A percentile compares a stretch with the other conserved stretches of the same genome.
phyloP scores from a whole-genome alignment of 371 early-diverging fungal genomes.

The Circinella minor region DNA sequence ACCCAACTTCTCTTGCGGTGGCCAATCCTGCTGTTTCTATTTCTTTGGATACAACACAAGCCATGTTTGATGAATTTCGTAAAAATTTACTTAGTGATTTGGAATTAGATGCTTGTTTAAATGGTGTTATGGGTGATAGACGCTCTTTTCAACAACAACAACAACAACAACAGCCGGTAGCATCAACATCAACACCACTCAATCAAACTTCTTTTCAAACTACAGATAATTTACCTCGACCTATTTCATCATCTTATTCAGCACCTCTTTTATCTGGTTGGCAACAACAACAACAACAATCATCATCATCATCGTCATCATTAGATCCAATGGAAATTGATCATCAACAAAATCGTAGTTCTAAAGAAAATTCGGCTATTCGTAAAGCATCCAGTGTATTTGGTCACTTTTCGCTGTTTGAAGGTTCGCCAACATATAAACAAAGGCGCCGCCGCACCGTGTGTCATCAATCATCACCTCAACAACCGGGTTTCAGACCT shows the following conservation, averaged over 20 bases:
- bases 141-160: neutral
- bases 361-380: constrained; percentile 14
- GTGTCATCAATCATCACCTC: constrained; percentile 9
- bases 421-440: constrained; percentile 75
- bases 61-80: constrained; percentile 45
- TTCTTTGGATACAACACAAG: constrained; percentile 45
- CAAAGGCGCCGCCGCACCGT: constrained; percentile 68
- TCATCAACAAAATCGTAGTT: neutral
- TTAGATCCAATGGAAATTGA: neutral
- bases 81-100: constrained; percentile 38
- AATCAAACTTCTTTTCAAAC: neutral
- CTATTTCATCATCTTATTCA: constrained; percentile 18
- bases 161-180: constrained; percentile 5
- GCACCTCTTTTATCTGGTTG: constrained; percentile 14
- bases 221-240: constrained; percentile 14
- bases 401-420: constrained; percentile 71
- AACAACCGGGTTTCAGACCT: neutral
- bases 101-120: constrained; percentile 34
- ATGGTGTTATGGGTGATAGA: neutral
- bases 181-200: neutral
- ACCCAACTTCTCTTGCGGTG: constrained; percentile 62
- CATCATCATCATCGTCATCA: neutral
- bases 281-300: constrained; percentile 15
- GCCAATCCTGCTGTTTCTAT: constrained; percentile 42
- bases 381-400: constrained; percentile 48